phyloP scores from a whole-genome alignment of 768 basidiomycete genomes.

The Myochromella boudieri region DNA sequence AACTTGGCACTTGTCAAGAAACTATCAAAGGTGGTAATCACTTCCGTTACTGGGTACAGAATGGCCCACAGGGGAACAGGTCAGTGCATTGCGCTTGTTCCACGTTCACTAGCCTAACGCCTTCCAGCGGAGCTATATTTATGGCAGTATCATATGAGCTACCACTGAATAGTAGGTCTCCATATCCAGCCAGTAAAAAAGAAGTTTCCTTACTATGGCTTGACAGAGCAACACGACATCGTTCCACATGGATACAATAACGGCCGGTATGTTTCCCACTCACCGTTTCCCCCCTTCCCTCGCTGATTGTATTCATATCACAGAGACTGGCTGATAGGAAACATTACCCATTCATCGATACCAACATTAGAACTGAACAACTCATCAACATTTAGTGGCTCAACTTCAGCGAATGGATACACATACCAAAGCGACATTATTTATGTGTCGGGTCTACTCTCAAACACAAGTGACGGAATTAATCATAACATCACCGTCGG shows the following conservation, averaged over 20 bases:
- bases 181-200: no score
- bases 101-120: not conserved
- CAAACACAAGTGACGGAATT: constrained; percentile 65
- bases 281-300: not conserved
- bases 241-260: constrained; percentile 78
- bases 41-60: constrained; percentile 86
- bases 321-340: constrained; percentile 85
- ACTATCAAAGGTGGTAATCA: constrained; percentile 86
- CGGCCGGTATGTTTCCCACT: constrained; percentile 53
- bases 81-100: constrained; percentile 23
- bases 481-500: constrained; percentile 65
- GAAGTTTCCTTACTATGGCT: constrained; percentile 3
- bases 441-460: constrained; percentile 71
- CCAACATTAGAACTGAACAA: constrained; percentile 54
- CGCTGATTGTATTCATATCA: not conserved
- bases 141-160: constrained; percentile 75
- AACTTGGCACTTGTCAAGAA: constrained; percentile 84
- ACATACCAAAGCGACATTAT: constrained; percentile 70
- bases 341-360: constrained; percentile 61
- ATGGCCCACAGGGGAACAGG: constrained; percentile 63
- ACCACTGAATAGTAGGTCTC: constrained; percentile 52
- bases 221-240: constrained; percentile 65
- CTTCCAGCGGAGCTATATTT: constrained; percentile 65
- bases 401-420: constrained; percentile 62
- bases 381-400: constrained; percentile 57